Base-by-base conservation (phyloP, 1,139 yeast genomes). In the Taphrina populina region DNA sequence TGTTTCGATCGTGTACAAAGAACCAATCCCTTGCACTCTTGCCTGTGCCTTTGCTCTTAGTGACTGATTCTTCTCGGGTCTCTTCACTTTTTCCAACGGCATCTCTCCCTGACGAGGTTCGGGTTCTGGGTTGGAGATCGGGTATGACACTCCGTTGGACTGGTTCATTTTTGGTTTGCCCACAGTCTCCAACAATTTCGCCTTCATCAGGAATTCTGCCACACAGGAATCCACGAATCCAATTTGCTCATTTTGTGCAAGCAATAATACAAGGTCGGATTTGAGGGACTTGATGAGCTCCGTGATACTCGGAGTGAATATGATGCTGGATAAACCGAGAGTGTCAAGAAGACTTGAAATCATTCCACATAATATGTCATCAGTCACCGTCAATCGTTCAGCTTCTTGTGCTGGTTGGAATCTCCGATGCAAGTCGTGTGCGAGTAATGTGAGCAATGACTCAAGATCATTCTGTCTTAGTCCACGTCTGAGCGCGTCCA, bases 1-100 rank as follows among this genome's bases (percentile, higher is more conserved):
- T 10, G 45, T 37, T 21, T 49, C 54, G n/a, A 49, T 49, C 21
- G 54, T 39, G 33, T 49, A 49, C 29, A 43, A 27, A 17, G 46
- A 21, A 2, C 54, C 54, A 21, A 49, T 41, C 3, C 46, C 54
- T 17, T 37, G 46, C 8, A 41, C 44, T 26, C 44, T 23, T 7
- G 54, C 45, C 13, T 37, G 39, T 10, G 46, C 54, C 19, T 39
- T 49, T 15, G 46, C 44, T 3, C 54, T 37, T 8, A 10, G 37
- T 6, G 36, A 26, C 20, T 8, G 33, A 13, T 32, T 27, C 24
- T 30, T 39, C 7, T 49, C 46, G 13, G 13, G 26, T 33, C 15
- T 39, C 13, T 39, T 29, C 33, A 49, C 32, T 20, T 39, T 37
- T 21, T 49, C 54, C 4, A 49, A 40, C 13, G 54, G 35, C 39